These are phyloP conservation scores for Scenedesmus sp. DNA, from an alignment of 163 green algal species.

Conservation along the genomic window DNA sequence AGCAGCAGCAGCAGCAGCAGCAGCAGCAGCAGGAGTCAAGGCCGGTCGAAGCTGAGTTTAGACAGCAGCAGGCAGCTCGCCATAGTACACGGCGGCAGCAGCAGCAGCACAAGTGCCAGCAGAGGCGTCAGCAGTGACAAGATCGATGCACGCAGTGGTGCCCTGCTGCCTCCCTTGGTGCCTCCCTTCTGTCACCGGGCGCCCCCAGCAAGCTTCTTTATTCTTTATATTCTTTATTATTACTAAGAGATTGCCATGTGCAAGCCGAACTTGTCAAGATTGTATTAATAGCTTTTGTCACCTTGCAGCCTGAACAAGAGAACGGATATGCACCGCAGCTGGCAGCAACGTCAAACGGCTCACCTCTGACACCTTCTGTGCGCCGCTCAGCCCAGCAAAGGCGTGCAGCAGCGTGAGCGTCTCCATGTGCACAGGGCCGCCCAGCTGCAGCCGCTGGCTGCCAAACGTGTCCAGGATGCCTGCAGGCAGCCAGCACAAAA, in stretches of 20 bases:
- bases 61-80: no score
- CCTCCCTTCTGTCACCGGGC: no score
- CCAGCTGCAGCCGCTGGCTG: conserved; percentile 56
- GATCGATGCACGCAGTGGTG: not conserved
- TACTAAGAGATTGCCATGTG: no score
- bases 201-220: no score
- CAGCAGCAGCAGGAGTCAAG: not conserved
- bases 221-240: no score
- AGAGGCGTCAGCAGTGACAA: not conserved
- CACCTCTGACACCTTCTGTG: conserved; percentile 44
- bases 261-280: no score
- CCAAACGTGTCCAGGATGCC: conserved; percentile 64
- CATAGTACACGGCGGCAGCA: not conserved
- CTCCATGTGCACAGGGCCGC: conserved; percentile 65
- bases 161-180: not conserved
- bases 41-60: no score
- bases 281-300: no score
- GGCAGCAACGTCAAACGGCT: not conserved
- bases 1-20: conserved; percentile 11
- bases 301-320: not conserved
- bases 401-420: conserved; percentile 67
- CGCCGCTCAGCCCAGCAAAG: conserved; percentile 51
- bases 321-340: not conserved
- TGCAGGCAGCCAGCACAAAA: not conserved
- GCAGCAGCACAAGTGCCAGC: not conserved